Base-by-base conservation (phyloP, 192 early-diverging fungal genomes). In the Backusella luteola region DNA sequence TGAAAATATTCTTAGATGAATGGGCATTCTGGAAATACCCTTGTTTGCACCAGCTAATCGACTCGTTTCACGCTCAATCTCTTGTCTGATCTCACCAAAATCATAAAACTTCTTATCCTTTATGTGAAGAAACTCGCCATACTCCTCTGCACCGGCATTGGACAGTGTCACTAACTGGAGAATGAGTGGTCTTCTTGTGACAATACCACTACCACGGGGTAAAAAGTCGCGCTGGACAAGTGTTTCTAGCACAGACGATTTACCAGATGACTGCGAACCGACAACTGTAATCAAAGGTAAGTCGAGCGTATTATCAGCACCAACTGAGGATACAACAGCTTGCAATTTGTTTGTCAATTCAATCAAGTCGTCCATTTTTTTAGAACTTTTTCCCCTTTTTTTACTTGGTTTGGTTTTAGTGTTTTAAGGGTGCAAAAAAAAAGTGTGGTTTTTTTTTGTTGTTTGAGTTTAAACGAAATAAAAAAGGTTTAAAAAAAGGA, bases 151-250 rank as follows among this genome's bases (percentile, higher is more conserved):
- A 11, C 41, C 63, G 34, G 74, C 53, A 41, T 52, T 49, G 1
- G 39, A n/a, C 63, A 74, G 34, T 6, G 82, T 92, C 21, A 93
- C 89, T 52, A 95, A 89, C 81, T 95, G 94, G 46, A 95, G 80
- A 53, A 95, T 91, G 69, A 95, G 81, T 12, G 94, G 94, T 9
- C 94, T 88, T 19, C 94, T 90, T 38, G 94, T 95, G 77, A 95
- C 93, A 73, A 95, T 91, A 29, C 94, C 94, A 79, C 87, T 93
- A 32, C 94, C 98, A 71, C 97, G 89, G 26, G 98, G 98, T 69
- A 99, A 80, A 81, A 99, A 99, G 87, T 99, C 98, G 35, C 93
- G 87, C n/a, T 97, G 96, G 19, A 99, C 97, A 77, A 99, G 91
- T 81, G 96, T 98, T 79, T 99, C 98, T 34, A 99, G 85, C 17